Base-by-base conservation (phyloP, 805 yeast species). In the Torulaspora franciscae region DNA sequence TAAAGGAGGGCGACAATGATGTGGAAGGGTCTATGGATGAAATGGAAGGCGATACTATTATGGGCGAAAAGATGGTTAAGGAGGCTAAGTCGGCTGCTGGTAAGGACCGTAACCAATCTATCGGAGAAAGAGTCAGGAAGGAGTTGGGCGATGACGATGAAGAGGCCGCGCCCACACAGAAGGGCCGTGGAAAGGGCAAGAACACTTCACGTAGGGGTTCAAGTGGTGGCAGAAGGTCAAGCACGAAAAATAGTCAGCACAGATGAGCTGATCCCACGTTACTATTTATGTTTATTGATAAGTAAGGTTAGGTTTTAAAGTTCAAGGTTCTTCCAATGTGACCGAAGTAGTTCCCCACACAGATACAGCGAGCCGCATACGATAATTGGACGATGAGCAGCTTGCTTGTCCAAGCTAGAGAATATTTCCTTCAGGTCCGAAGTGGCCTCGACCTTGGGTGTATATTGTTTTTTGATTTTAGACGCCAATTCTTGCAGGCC, bases 281-380 rank as follows among this genome's bases (percentile, higher is more conserved):
- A 17, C 14, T 38, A 38, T 7, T 2, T 37, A 37, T 24, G 32
- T 37, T 27, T 10, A 40, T 32, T 13, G 17, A 14, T 29, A n/a
- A 6, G 19, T 37, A 19, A 13, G 17, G 24, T 22, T 32, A 7
- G 13, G 6, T n/a, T 15, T 27, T n/a, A 27, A 6, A 26, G 37
- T 22, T 25, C 32, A 22, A 39, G 36, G 25, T 46, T 43, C 32
- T 60, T 65, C 40, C 54, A 42, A 50, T 73, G 68, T 1, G 68
- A 39, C 36, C 73, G 59, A 10, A 78, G 55, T 1, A 80, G 62
- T 46, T 83, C 81, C 1, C 83, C 81, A 10, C 79, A 80, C 4
- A 85, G 65, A 56, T 85, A 85, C 39, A 85, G 63, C 47, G 89
- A 81, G 0, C 93, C 93, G 55, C 86, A 83, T 2, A 84, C 68